Base-by-base conservation (phyloP, 2,329 filamentous ascomycete species). In the Epichloe hybrida region DNA sequence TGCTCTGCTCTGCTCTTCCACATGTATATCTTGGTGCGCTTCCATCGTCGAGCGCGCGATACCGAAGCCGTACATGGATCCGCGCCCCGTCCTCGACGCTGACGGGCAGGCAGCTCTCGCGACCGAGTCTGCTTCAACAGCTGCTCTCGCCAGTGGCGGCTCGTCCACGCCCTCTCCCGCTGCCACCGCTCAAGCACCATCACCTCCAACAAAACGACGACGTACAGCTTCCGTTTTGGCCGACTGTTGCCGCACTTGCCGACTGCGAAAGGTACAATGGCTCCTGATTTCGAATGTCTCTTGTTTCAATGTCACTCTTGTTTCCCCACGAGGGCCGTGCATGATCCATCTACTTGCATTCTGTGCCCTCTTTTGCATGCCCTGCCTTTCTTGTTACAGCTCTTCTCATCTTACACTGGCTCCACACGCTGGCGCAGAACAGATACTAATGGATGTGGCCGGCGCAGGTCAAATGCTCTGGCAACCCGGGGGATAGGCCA, bases 391-490 rank as follows among this genome's bases (percentile, higher is more conserved):
- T 31, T n/a, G n/a, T n/a, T 31, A 31, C 7, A 9, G 2, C 27
- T 31, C 27, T 31, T 17, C 17, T 17, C 27, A 31, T 31, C 27
- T 31, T 31, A 31, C 27, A 11, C 3, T 31, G 27, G 9, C 8
- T 31, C 27, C 27, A 31, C 4, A 31, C 27, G 11, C 20, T 4
- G 11, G n/a, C 21, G 11, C 40, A 42, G 17, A 17, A 20, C 45
- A 37, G 21, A 37, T 36, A 40, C 48, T 52, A 36, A 52, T 20
- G 23, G 15, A n/a, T 12, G 13, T 49, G 3, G n/a, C 39, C 42
- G 7, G 35, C 17, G 12, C 56, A 71, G 69, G 68, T 71, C 15
- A 70, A 69, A 62, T 72, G 69, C 51, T 61, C 64, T 5, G 69
- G 68, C 6, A 67, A 66, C 46, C 63, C 64, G 15, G 60, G 20